phyloP scores from a whole-genome alignment of 1,139 yeast species.

The Insectozyma bohioensis region DNA sequence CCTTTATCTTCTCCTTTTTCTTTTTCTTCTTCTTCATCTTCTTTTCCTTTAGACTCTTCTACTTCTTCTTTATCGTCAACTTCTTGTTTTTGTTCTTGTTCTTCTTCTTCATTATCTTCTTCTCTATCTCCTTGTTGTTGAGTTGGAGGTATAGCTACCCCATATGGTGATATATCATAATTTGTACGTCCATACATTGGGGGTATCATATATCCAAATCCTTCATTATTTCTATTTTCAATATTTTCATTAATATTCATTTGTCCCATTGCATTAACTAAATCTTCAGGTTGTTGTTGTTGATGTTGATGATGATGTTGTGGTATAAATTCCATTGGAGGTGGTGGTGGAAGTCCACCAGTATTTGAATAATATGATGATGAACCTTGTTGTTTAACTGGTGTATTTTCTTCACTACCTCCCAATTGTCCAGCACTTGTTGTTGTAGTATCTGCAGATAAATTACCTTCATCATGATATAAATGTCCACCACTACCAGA shows the following conservation, averaged over 20 bases:
- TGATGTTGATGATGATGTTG: background rate
- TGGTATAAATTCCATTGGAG: background rate
- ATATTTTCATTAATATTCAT: slow-evolving; percentile 16
- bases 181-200: slow-evolving; percentile 13
- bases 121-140: slow-evolving; percentile 1
- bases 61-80: slow-evolving; percentile 1
- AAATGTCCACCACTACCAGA: slow-evolving; percentile 2
- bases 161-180: no score
- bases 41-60: background rate
- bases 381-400: slow-evolving; percentile 3
- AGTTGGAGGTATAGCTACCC: no score
- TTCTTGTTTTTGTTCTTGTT: slow-evolving; percentile 1
- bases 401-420: slow-evolving; percentile 6
- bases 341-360: slow-evolving; percentile 1
- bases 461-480: slow-evolving; percentile 10
- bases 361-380: slow-evolving; percentile 2
- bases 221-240: slow-evolving; percentile 3
- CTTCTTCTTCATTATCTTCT: slow-evolving; percentile 1
- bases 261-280: slow-evolving; percentile 18
- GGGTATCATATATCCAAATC: slow-evolving; percentile 14
- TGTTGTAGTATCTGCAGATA: slow-evolving; percentile 9
- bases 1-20: slow-evolving; percentile 1
- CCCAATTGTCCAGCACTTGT: slow-evolving; percentile 2
- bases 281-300: slow-evolving; percentile 13
- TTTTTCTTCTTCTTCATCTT: slow-evolving; percentile 2